Evolutionary conservation across 2,329 filamentous ascomycete genomes (phyloP).

Genomic region (Talaromyces sp.): DNA sequence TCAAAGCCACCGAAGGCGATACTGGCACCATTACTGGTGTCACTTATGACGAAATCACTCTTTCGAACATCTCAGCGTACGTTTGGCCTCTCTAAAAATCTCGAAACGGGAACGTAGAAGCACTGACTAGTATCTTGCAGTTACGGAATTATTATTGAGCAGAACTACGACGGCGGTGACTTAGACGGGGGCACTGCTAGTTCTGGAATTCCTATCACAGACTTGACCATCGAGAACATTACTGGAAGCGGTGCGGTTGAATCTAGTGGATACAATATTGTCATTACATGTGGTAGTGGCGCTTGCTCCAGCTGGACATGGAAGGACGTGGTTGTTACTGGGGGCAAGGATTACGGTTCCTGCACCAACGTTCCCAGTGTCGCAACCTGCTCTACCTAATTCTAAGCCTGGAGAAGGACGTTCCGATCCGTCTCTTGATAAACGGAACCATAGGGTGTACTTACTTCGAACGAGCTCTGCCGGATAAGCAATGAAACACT

Average conservation of each 20-base stretch:
- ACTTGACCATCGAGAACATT: conserved; percentile 35
- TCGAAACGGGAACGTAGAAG: not conserved
- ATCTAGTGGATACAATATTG: conserved; percentile 41
- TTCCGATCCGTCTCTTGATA: too few species aligned
- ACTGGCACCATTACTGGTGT: conserved; percentile 50
- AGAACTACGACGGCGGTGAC: conserved; percentile 53
- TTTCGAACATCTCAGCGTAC: conserved; percentile 37
- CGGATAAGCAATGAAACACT: too few species aligned
- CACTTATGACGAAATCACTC: conserved; percentile 47
- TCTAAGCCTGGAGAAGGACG: too few species aligned
- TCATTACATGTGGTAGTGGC: conserved; percentile 55
- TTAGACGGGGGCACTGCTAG: conserved; percentile 35
- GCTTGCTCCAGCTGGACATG: conserved; percentile 55
- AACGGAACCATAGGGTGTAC: not conserved
- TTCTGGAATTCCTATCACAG: conserved; percentile 21
- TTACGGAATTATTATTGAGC: conserved; percentile 53
- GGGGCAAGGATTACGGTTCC: conserved; percentile 46
- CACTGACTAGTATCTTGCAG: conserved; percentile 20
- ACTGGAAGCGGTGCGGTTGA: conserved; percentile 31
- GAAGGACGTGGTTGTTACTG: conserved; percentile 49
- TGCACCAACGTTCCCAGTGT: conserved; percentile 43
- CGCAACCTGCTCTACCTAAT: conserved; percentile 27
- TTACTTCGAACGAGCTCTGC: not conserved
- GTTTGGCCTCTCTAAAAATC: not conserved
- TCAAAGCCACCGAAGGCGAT: conserved; percentile 54